These are phyloP conservation scores for Vitis labrusca DNA, from an alignment of 164 flowering plant species.

Conservation along the genomic window DNA sequence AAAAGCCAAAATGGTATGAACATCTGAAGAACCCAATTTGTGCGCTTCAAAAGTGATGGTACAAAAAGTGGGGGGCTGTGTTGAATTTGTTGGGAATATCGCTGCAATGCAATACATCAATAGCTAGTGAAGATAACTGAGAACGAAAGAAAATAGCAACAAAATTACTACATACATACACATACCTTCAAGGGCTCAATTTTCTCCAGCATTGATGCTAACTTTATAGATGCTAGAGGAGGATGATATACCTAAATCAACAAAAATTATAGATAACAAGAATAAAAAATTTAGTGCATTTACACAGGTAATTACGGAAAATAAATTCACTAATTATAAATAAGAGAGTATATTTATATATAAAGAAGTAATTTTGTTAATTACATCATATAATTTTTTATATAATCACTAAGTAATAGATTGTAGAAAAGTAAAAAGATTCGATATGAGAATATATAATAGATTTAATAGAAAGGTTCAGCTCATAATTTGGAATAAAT, in stretches of 20 bases:
- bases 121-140: background rate
- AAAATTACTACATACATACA: background rate
- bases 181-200: conserved; percentile 77
- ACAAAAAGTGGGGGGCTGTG: background rate
- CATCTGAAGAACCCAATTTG: background rate
- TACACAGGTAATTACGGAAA: background rate
- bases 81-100: background rate
- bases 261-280: background rate
- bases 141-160: background rate
- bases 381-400: background rate
- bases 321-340: background rate
- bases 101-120: background rate
- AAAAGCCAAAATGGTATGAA: too few relatives aligned
- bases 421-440: background rate
- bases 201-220: conserved; percentile 61
- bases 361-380: too few relatives aligned
- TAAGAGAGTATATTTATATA: background rate
- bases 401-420: background rate
- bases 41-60: background rate
- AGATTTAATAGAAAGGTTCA: too few relatives aligned
- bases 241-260: conserved; percentile 47
- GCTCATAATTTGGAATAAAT: too few relatives aligned
- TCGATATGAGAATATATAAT: background rate
- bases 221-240: conserved; percentile 59
- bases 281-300: background rate